These are phyloP conservation scores for Beauveria sp. DNA, from an alignment of 2,329 filamentous ascomycete genomes.

Conservation along the genomic window DNA sequence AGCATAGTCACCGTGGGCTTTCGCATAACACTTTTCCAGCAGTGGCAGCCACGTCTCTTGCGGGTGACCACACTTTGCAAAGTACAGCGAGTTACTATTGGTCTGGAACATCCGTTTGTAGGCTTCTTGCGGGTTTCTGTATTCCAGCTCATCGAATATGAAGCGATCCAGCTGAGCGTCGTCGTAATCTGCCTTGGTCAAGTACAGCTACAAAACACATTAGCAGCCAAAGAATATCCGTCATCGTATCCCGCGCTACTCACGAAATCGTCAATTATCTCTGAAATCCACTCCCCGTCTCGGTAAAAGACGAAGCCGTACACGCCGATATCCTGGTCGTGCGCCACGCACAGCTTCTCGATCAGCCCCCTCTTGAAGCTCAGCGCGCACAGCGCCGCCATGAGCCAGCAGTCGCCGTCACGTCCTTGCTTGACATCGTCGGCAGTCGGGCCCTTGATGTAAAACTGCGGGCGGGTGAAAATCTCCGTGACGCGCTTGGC, in stretches of 20 bases:
- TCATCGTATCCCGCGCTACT: slow-evolving; percentile 10
- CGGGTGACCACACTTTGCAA: slow-evolving; percentile 64
- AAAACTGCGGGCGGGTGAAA: slow-evolving; percentile 71
- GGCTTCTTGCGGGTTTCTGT: slow-evolving; percentile 46
- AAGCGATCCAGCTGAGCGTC: slow-evolving; percentile 44
- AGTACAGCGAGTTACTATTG: slow-evolving; percentile 67
- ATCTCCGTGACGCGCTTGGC: slow-evolving; percentile 69
- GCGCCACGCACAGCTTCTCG: slow-evolving; percentile 64
- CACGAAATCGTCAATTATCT: slow-evolving; percentile 50
- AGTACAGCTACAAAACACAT: slow-evolving; percentile 31
- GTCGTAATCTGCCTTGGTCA: slow-evolving; percentile 54
- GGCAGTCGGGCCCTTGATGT: slow-evolving; percentile 66
- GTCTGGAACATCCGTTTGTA: slow-evolving; percentile 66
- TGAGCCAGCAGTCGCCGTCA: slow-evolving; percentile 79
- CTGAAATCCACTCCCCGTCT: slow-evolving; percentile 65
- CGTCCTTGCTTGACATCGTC: slow-evolving; percentile 73
- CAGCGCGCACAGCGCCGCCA: slow-evolving; percentile 71
- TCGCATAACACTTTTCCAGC: slow-evolving; percentile 74
- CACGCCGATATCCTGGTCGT: slow-evolving; percentile 66
- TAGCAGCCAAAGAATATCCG: background rate
- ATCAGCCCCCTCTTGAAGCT: slow-evolving; percentile 66
- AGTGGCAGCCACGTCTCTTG: slow-evolving; percentile 77
- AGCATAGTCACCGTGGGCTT: slow-evolving; percentile 71
- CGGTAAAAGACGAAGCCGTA: slow-evolving; percentile 82
- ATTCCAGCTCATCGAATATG: slow-evolving; percentile 34